Evolutionary conservation across 2,329 filamentous ascomycete species (phyloP).

Genomic region (Beauveria pseudobassiana): DNA sequence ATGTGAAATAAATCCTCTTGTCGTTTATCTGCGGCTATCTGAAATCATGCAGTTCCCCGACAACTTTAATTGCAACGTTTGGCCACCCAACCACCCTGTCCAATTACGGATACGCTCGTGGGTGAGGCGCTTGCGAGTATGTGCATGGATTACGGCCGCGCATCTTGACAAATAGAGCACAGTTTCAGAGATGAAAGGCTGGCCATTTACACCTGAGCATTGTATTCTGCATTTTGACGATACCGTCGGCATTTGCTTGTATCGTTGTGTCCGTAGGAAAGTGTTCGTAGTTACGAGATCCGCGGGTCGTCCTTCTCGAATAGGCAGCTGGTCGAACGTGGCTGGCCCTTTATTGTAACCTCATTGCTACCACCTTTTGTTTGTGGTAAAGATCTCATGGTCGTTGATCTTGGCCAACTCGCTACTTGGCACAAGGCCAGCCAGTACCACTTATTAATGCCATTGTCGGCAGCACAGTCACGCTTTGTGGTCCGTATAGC

Average conservation of each 20-base stretch:
- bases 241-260: not conserved
- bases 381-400: not conserved
- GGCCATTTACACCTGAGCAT: not conserved
- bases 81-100: too few relatives aligned
- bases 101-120: too few relatives aligned
- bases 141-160: not conserved
- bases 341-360: not conserved
- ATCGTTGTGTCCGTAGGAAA: not conserved
- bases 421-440: not conserved
- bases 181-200: not conserved
- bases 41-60: too few relatives aligned
- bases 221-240: not conserved
- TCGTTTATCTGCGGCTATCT: too few relatives aligned
- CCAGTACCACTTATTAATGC: not conserved
- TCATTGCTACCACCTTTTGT: not conserved
- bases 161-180: not conserved
- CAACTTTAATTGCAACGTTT: too few relatives aligned
- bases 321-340: not conserved
- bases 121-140: too few relatives aligned
- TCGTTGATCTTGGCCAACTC: not conserved
- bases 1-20: too few relatives aligned
- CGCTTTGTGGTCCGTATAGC: too few relatives aligned
- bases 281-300: not conserved
- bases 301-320: not conserved
- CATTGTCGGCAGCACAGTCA: not conserved